Conservation (phyloP, 805 yeast species). For the Lipomyces chichibuensis region DNA sequence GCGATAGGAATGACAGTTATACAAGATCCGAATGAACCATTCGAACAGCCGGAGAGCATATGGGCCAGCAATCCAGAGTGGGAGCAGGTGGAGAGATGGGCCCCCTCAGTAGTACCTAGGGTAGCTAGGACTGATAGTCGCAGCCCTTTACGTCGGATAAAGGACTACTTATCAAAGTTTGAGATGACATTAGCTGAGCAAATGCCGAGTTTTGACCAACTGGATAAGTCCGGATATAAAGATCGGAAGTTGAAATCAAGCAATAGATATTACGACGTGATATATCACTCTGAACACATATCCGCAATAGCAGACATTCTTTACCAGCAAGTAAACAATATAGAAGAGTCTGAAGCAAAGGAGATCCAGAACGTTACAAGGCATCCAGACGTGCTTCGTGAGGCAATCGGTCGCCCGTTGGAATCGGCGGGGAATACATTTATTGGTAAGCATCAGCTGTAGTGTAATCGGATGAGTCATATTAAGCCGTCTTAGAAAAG, state of each 20-base stretch:
- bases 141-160: background rate
- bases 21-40: background rate
- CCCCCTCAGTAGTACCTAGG: background rate
- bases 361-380: too few relatives aligned
- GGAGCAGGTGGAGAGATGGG: background rate
- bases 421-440: background rate
- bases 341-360: background rate
- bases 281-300: slow-evolving; percentile 5
- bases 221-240: background rate
- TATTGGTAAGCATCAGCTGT: background rate
- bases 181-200: slow-evolving; percentile 14
- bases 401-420: background rate
- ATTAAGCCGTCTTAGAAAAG: background rate
- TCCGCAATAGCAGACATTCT: background rate
- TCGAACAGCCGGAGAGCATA: background rate
- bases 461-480: background rate
- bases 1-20: background rate
- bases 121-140: background rate
- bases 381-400: slow-evolving; percentile 9
- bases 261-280: background rate
- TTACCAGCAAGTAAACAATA: background rate
- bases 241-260: background rate
- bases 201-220: slow-evolving; percentile 18
- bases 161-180: slow-evolving; percentile 5
- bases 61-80: background rate